These are phyloP conservation scores for Arthrobotrys conoides DNA, from an alignment of 2,329 filamentous ascomycete genomes.

Conservation along the genomic window DNA sequence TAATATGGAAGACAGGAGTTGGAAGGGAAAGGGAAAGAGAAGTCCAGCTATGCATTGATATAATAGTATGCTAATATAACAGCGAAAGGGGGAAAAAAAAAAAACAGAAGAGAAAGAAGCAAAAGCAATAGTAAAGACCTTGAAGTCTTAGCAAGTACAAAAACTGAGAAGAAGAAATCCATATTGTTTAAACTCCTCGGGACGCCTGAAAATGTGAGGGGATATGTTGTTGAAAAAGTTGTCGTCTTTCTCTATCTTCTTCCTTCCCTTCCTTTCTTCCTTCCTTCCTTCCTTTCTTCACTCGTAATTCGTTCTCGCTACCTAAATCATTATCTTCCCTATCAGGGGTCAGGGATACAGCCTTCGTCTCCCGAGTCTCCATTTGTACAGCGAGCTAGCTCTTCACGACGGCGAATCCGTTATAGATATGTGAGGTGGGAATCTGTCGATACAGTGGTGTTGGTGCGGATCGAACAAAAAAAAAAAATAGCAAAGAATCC, in stretches of 20 bases:
- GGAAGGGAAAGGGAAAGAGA: background rate
- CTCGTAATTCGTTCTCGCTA: background rate
- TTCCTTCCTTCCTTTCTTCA: slow-evolving; percentile 1
- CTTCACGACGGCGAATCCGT: slow-evolving; percentile 4
- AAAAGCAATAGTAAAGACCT: background rate
- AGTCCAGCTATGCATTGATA: slow-evolving; percentile 23
- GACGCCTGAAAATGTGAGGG: slow-evolving; percentile 60
- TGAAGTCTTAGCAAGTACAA: slow-evolving; percentile 1
- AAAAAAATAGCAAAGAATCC: background rate
- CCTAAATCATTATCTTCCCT: background rate
- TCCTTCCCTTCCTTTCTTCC: background rate
- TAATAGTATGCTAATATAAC: slow-evolving; percentile 28
- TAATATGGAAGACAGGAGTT: background rate
- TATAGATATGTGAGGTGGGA: background rate
- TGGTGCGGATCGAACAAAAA: background rate
- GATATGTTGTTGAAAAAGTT: slow-evolving; percentile 30
- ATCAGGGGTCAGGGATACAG: background rate
- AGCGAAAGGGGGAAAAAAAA: background rate
- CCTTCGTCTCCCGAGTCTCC: background rate
- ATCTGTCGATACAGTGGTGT: background rate
- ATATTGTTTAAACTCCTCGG: slow-evolving; percentile 38
- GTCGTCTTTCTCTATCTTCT: slow-evolving; percentile 7
- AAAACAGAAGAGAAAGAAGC: background rate
- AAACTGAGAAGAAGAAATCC: slow-evolving; percentile 12
- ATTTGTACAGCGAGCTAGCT: slow-evolving; percentile 12